Evolutionary conservation across 2,329 filamentous ascomycete genomes (phyloP).

Genomic region (Nemania sp.): DNA sequence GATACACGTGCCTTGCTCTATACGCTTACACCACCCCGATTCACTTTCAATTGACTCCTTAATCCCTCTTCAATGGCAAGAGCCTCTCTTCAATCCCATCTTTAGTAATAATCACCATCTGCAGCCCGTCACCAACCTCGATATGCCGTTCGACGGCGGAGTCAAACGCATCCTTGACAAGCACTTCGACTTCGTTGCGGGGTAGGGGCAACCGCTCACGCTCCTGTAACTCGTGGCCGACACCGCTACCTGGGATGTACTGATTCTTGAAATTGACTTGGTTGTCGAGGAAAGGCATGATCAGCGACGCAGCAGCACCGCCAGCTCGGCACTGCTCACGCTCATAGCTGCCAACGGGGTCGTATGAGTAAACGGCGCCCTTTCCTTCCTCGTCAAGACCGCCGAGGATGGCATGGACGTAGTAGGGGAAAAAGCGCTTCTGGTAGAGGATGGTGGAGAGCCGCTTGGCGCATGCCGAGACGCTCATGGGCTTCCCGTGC

Average conservation of each 20-base stretch:
- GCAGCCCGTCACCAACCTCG: slow-evolving; percentile 93
- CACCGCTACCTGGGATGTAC: slow-evolving; percentile 84
- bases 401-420: slow-evolving; percentile 90
- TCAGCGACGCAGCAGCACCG: slow-evolving; percentile 88
- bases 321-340: slow-evolving; percentile 93
- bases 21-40: slow-evolving; percentile 24
- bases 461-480: slow-evolving; percentile 92
- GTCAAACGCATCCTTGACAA: slow-evolving; percentile 97
- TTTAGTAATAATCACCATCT: slow-evolving; percentile 91
- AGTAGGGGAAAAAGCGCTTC: slow-evolving; percentile 99
- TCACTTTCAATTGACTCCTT: slow-evolving; percentile 38
- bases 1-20: slow-evolving; percentile 16
- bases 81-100: slow-evolving; percentile 87
- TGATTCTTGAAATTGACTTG: slow-evolving; percentile 99
- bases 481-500: slow-evolving; percentile 93
- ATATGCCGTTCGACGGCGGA: slow-evolving; percentile 98
- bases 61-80: slow-evolving; percentile 87
- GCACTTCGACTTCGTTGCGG: slow-evolving; percentile 73
- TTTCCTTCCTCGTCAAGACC: slow-evolving; percentile 93
- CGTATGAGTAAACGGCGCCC: slow-evolving; percentile 95
- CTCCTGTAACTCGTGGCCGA: slow-evolving; percentile 78
- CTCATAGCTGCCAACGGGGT: slow-evolving; percentile 97
- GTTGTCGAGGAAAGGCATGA: slow-evolving; percentile 99
- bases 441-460: slow-evolving; percentile 94
- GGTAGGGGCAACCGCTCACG: slow-evolving; percentile 71